Evolutionary conservation across 2,329 filamentous ascomycete species (phyloP).

Genomic region (Aspergillus terreus): DNA sequence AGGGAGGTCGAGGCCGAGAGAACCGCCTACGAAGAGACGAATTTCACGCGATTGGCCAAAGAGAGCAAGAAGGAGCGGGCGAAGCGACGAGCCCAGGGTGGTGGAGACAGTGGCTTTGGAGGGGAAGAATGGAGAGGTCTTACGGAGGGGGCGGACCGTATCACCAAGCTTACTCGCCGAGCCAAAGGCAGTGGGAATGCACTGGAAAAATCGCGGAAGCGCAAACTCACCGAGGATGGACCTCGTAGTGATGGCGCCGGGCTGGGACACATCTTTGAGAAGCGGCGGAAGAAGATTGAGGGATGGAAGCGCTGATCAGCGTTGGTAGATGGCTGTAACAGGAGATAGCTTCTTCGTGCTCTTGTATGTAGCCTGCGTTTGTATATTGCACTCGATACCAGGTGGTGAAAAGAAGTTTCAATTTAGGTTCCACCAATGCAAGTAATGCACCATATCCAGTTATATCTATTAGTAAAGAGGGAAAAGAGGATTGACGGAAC

Average conservation of each 20-base stretch:
- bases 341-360: not conserved
- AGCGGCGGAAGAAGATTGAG: conserved; percentile 43
- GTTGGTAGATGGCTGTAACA: too few species aligned
- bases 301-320: conserved; percentile 33
- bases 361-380: not conserved
- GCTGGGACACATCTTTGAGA: conserved; percentile 61
- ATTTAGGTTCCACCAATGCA: too few species aligned
- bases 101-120: conserved; percentile 62
- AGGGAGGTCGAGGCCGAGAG: conserved; percentile 74
- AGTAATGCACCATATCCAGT: too few species aligned
- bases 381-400: conserved; percentile 6
- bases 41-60: conserved; percentile 82
- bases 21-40: conserved; percentile 83
- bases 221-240: conserved; percentile 67
- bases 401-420: not conserved
- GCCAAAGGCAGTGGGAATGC: conserved; percentile 57
- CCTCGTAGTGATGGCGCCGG: conserved; percentile 60
- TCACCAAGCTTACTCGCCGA: conserved; percentile 74
- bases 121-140: conserved; percentile 91
- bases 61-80: conserved; percentile 81
- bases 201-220: conserved; percentile 82
- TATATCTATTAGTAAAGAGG: too few species aligned
- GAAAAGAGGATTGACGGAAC: too few species aligned
- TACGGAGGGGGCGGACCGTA: conserved; percentile 80
- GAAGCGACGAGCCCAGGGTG: conserved; percentile 51